phyloP scores from a whole-genome alignment of 257 asterid species.

The Osmanthus fragrans region DNA sequence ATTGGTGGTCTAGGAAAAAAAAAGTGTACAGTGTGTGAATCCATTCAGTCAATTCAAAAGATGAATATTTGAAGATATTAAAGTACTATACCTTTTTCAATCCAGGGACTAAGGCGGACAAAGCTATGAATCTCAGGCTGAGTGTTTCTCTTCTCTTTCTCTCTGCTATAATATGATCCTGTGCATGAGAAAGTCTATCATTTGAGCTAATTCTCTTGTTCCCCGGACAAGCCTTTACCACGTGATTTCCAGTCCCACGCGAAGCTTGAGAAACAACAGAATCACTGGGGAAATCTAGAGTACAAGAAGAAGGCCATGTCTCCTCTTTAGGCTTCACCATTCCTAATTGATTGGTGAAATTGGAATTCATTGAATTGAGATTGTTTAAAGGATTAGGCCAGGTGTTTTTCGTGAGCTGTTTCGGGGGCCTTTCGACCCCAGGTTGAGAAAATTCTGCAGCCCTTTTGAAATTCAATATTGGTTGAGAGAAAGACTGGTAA shows the following conservation, averaged over 20 bases:
- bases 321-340: conserved; percentile 59
- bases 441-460: conserved; percentile 29
- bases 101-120: conserved; percentile 86
- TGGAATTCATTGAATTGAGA: conserved; percentile 28
- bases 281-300: conserved; percentile 34
- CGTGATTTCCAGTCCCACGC: conserved; percentile 34
- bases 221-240: conserved; percentile 45
- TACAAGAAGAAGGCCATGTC: conserved; percentile 27
- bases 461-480: conserved; percentile 36
- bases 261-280: conserved; percentile 26
- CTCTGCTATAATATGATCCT: conserved; percentile 85
- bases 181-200: conserved; percentile 46
- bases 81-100: conserved; percentile 60
- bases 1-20: neutral
- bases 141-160: conserved; percentile 81
- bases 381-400: conserved; percentile 25
- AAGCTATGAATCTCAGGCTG: conserved; percentile 75
- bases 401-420: conserved; percentile 45
- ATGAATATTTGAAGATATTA: neutral
- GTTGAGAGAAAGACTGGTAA: conserved; percentile 26
- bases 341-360: conserved; percentile 24
- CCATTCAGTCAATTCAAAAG: neutral
- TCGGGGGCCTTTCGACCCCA: conserved; percentile 40
- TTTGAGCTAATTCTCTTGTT: conserved; percentile 39
- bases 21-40: neutral